phyloP scores from a whole-genome alignment of 345 rosid genomes.

The Cardamine occulta region DNA sequence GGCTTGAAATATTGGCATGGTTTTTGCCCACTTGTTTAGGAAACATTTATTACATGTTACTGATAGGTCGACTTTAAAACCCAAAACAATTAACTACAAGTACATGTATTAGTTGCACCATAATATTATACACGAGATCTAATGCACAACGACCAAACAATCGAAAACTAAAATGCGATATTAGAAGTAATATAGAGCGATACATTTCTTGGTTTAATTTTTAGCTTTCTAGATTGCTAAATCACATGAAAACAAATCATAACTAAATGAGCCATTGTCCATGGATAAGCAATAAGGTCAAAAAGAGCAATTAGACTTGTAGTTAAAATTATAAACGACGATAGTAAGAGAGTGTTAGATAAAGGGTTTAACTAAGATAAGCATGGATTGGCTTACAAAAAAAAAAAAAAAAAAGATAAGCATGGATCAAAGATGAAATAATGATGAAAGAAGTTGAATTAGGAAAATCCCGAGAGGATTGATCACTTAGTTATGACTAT shows the following conservation, averaged over 20 bases:
- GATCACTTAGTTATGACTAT: background rate
- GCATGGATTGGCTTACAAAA: too few species aligned
- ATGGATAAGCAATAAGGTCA: background rate
- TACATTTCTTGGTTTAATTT: too few species aligned
- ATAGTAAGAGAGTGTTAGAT: background rate
- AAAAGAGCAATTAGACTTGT: background rate
- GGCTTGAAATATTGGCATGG: conserved; percentile 26
- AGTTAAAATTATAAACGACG: background rate
- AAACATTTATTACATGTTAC: conserved; percentile 21
- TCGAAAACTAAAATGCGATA: background rate
- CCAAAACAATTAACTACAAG: background rate
- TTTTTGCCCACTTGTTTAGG: conserved; percentile 11
- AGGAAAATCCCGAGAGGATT: background rate
- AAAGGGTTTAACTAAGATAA: background rate
- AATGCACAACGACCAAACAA: background rate
- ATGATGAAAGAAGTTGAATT: background rate
- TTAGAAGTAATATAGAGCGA: background rate
- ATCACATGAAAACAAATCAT: background rate
- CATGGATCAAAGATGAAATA: background rate
- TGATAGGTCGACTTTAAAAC: background rate
- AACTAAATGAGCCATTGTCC: background rate
- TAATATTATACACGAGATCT: background rate
- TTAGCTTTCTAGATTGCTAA: background rate
- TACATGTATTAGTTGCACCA: background rate
- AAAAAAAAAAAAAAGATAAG: too few species aligned